Evolutionary conservation across 306 rosid species (phyloP).

Genomic region (Carpinus viminea): DNA sequence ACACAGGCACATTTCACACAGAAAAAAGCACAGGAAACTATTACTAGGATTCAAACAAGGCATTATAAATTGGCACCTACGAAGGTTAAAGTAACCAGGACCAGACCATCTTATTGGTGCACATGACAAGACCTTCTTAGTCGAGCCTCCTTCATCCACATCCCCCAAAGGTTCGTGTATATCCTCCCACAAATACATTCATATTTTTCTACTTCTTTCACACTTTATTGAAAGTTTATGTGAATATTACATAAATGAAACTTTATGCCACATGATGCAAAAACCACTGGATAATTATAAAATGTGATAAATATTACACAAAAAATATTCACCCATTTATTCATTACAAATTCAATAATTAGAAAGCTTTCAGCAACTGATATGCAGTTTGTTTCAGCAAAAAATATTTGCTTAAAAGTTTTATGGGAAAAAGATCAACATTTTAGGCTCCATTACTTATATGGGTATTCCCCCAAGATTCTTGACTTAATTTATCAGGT

Average conservation of each 20-base stretch:
- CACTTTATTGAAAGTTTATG: neutral
- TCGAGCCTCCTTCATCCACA: neutral
- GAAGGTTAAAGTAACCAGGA: too few relatives aligned
- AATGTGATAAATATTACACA: too few relatives aligned
- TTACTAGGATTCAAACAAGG: neutral
- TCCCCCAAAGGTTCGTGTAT: neutral
- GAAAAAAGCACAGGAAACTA: neutral
- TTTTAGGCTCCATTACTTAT: neutral
- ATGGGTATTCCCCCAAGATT: neutral
- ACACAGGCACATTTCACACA: neutral
- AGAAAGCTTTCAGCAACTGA: neutral
- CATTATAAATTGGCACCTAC: too few relatives aligned
- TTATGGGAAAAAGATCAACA: too few relatives aligned
- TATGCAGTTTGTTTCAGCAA: neutral
- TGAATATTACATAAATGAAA: neutral
- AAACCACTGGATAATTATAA: neutral
- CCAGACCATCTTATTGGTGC: too few relatives aligned
- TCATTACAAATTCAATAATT: too few relatives aligned
- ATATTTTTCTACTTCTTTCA: too few relatives aligned
- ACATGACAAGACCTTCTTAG: neutral
- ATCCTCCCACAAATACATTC: neutral
- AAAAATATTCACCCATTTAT: too few relatives aligned
- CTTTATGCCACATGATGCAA: neutral
- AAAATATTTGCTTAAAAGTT: neutral
- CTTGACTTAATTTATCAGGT: too few relatives aligned